Base-by-base conservation (phyloP, 306 rosid species). In the Prosopis cineraria region DNA sequence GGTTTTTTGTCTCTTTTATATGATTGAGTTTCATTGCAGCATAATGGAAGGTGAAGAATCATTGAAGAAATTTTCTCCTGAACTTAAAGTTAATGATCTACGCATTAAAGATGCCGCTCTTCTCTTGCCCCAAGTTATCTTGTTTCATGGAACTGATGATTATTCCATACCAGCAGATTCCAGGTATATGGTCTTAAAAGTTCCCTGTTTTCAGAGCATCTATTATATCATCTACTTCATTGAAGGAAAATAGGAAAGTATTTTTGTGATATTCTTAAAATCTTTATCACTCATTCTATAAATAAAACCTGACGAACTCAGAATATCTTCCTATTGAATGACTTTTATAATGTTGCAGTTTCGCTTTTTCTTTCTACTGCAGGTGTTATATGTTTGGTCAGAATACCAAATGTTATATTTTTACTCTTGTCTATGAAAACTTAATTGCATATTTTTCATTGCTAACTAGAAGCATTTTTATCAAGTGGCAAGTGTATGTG, bases 21-120 rank as follows among this genome's bases (percentile, higher is more conserved):
- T 70, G 67, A 68, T 27, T 44, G 25, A 27, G 55, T 68, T 72
- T 74, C 70, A 24, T 78, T 84, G 81, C 83, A 95, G 98, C 87
- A 86, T 95, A 41, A 95, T 95, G 99, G 99, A 95, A 87, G 98
- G 98, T 40, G 91, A 89, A 88, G 43, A 91, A 80, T 89, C 93
- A 45, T 79, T 95, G 83, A 80, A 60, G 64, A 50, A 68, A 62
- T 93, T 86, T 81, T 95, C 99, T 73, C 99, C 99, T 5, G 96
- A 81, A 86, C 52, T 91, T 43, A 86, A 64, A 86, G 80, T 91
- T 79, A 85, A 74, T 83, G 97, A 93, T 78, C 88, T 93, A 39
- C 45, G 87, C 81, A 60, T 78, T 77, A 83, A 68, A 75, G 70
- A 69, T 76, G 86, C 80, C 63, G 79, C 85, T 84, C 87, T 89